These are phyloP conservation scores for Trypanosoma caninum DNA, from an alignment of 208 protist species.

Conservation along the genomic window DNA sequence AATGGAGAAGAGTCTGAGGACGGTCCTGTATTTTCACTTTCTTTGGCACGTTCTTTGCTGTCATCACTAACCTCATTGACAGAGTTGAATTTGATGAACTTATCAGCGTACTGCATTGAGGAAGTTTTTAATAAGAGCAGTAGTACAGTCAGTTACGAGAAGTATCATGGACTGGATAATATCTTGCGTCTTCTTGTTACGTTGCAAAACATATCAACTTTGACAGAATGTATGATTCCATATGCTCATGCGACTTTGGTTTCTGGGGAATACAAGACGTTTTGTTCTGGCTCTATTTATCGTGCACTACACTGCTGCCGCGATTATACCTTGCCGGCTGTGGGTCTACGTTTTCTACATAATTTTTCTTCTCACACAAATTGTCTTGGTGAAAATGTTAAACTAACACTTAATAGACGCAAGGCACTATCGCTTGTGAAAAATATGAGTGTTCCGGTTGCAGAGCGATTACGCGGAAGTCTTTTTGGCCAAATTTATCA, in stretches of 20 bases:
- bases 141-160: constrained; percentile 17
- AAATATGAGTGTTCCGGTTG: constrained; percentile 31
- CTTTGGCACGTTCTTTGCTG: constrained; percentile 13
- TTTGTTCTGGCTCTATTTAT: constrained; percentile 24
- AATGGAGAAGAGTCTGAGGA: neutral
- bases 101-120: constrained; percentile 22
- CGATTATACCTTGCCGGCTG: constrained; percentile 35
- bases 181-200: constrained; percentile 18
- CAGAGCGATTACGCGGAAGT: constrained; percentile 51
- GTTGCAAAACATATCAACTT: constrained; percentile 23
- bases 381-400: constrained; percentile 48
- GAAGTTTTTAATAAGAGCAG: constrained; percentile 17
- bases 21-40: constrained; percentile 8
- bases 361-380: constrained; percentile 43
- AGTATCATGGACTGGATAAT: constrained; percentile 18
- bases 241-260: constrained; percentile 14
- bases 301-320: constrained; percentile 10
- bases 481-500: constrained; percentile 89
- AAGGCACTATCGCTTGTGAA: constrained; percentile 65
- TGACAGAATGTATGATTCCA: constrained; percentile 24
- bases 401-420: constrained; percentile 81
- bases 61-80: constrained; percentile 22
- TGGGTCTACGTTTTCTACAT: constrained; percentile 42
- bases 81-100: constrained; percentile 25
- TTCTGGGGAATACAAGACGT: constrained; percentile 9